A percentile compares a stretch with the other conserved stretches of the same genome.
Conservation (phyloP, 2,329 filamentous ascomycete genomes). For the Xylariomycetidae sp. region DNA sequence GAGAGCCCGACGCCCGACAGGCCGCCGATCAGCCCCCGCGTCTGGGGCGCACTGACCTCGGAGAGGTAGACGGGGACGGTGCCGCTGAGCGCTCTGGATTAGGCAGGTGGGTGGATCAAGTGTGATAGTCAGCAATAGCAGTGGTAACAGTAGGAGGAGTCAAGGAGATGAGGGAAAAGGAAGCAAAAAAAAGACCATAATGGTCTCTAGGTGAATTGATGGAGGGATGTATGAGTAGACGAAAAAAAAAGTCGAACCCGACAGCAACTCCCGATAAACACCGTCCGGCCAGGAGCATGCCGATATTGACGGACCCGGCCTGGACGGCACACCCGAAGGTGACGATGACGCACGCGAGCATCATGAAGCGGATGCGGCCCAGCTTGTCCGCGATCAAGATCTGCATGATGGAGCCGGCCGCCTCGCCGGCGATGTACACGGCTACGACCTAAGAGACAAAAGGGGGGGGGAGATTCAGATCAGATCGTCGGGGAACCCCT, state of each 20-base stretch:
- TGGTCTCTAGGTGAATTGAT: no score
- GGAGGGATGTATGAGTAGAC: no score
- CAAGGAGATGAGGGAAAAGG: no score
- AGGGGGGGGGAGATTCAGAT: no score
- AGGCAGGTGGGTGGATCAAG: no score
- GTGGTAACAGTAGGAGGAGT: no score
- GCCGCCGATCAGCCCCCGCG: slow-evolving; percentile 49
- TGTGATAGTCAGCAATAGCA: no score
- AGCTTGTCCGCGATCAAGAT: slow-evolving; percentile 49
- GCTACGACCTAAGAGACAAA: slow-evolving; percentile 40
- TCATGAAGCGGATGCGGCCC: slow-evolving; percentile 50
- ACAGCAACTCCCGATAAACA: slow-evolving; percentile 39
- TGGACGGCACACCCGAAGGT: slow-evolving; percentile 51
- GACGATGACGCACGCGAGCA: slow-evolving; percentile 48
- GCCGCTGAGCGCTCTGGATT: slow-evolving; percentile 38
- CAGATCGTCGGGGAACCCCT: no score
- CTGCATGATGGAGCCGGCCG: slow-evolving; percentile 48
- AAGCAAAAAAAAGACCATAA: no score
- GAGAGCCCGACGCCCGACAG: slow-evolving; percentile 50
- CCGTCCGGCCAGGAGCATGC: slow-evolving; percentile 49
- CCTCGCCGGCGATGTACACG: slow-evolving; percentile 57
- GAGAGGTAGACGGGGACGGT: slow-evolving; percentile 52
- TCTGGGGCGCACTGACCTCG: slow-evolving; percentile 45
- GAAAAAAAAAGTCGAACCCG: slow-evolving; percentile 21
- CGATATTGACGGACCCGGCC: slow-evolving; percentile 49